These are phyloP conservation scores for Beauveria medogensis DNA, from an alignment of 2,329 filamentous ascomycete genomes.

Conservation along the genomic window DNA sequence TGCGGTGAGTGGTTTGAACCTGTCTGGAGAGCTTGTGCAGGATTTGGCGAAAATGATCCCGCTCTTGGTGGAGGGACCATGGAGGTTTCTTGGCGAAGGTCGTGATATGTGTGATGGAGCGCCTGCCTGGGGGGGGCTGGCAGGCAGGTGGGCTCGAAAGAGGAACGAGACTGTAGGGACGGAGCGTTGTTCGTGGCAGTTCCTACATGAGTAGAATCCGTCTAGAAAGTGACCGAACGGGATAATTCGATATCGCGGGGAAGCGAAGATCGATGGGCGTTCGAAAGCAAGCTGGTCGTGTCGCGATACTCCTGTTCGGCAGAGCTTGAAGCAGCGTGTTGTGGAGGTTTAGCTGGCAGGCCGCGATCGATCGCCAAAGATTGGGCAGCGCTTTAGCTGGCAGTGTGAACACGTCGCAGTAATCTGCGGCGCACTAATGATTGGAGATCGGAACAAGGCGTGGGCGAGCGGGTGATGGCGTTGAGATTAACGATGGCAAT, in stretches of 20 bases:
- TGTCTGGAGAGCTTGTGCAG: constrained; percentile 49
- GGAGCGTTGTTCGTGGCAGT: constrained; percentile 17
- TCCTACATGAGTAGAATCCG: constrained; percentile 27
- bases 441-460: not conserved
- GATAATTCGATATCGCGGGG: constrained; percentile 13
- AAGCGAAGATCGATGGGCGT: not conserved
- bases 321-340: not conserved
- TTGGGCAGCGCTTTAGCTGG: not conserved
- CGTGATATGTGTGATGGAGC: constrained; percentile 23
- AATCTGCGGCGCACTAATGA: constrained; percentile 1
- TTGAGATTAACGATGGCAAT: constrained; percentile 5
- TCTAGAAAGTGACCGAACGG: constrained; percentile 11
- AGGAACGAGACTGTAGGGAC: constrained; percentile 21
- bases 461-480: not conserved
- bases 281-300: not conserved
- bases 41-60: constrained; percentile 57
- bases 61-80: constrained; percentile 54
- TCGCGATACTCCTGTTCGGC: constrained; percentile 6
- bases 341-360: not conserved
- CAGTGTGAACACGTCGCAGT: not conserved
- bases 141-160: constrained; percentile 26
- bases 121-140: constrained; percentile 29
- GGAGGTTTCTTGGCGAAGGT: constrained; percentile 33
- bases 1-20: constrained; percentile 48
- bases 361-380: not conserved